Base-by-base conservation (phyloP, 192 early-diverging fungal genomes). In the Coemansia sp. region DNA sequence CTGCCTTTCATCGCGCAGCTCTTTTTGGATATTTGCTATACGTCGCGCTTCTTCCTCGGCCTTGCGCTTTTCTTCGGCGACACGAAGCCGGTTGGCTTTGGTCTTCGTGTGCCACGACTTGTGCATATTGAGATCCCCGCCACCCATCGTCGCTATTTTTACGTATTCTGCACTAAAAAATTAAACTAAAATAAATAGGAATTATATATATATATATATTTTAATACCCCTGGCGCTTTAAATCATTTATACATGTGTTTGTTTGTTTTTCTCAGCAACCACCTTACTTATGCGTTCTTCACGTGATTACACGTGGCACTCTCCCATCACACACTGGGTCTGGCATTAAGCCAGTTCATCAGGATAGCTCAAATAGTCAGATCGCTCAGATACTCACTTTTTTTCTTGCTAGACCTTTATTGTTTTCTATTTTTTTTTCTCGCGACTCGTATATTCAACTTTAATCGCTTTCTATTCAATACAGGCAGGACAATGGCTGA, bases 51-150 rank as follows among this genome's bases (percentile, higher is more conserved):
- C 96, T 64, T 94, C 95, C 2, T 86, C 87, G 14, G 89, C 90
- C 33, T 92, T 89, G 34, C 84, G 86, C 64, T 89, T 87, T 58
- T 96, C 96, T 61, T 81, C 71, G 40, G 73, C 73, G 3, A 81
- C 74, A 56, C 79, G 79, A 40, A 68, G 67, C 80, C 93, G 93
- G 81, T 97, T 96, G 48, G 89, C 88, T 60, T 91, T 87, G 33
- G 95, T 96, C 64, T 85, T 84, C 63, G 96, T 94, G 88, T 97
- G 96, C 95, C 95, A 99, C 33, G 90, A 93, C 84, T 97, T 99
- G 90, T 97, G 96, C 85, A 96, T 85, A 69, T 94, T 95, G 60
- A 85, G 68, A 48, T 85, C 82, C 28, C 84, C 77, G 62, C 82
- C 65, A 25, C 80, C 80, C 83, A 82, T 81, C n/a, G 56, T 71